These are phyloP conservation scores for Nicotiana rustica DNA, from an alignment of 305 asterid species.

Conservation along the genomic window DNA sequence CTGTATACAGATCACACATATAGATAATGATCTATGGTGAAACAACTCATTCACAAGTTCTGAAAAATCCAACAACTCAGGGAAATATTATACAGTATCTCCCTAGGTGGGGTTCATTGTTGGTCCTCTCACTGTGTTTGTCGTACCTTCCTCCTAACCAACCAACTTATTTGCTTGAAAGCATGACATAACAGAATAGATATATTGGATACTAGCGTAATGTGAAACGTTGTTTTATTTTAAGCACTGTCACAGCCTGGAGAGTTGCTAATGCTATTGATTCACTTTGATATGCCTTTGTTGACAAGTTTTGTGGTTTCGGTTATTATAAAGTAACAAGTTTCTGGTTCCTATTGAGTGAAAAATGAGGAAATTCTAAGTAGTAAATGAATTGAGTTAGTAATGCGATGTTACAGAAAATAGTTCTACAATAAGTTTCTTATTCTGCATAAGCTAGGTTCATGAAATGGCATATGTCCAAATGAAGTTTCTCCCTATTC, in stretches of 20 bases:
- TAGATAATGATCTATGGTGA: not conserved
- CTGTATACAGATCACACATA: not conserved
- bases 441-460: conserved; percentile 16
- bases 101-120: not conserved
- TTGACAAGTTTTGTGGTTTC: not conserved
- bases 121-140: not conserved
- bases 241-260: conserved; percentile 18
- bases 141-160: conserved; percentile 20
- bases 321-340: not conserved
- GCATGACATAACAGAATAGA: conserved; percentile 14
- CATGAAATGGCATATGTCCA: not conserved
- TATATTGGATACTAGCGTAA: not conserved
- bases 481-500: conserved; percentile 20
- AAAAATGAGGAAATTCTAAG: not conserved
- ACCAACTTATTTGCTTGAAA: conserved; percentile 7
- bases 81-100: conserved; percentile 17
- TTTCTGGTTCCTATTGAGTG: not conserved
- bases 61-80: conserved; percentile 26
- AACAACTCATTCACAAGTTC: conserved; percentile 22
- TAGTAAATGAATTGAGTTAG: conserved; percentile 1
- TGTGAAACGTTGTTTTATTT: not conserved
- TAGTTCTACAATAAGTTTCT: not conserved
- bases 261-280: not conserved
- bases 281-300: not conserved
- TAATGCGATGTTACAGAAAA: not conserved